phyloP scores from a whole-genome alignment of 495 filamentous ascomycete species.

The Sordaria brevicollis region DNA sequence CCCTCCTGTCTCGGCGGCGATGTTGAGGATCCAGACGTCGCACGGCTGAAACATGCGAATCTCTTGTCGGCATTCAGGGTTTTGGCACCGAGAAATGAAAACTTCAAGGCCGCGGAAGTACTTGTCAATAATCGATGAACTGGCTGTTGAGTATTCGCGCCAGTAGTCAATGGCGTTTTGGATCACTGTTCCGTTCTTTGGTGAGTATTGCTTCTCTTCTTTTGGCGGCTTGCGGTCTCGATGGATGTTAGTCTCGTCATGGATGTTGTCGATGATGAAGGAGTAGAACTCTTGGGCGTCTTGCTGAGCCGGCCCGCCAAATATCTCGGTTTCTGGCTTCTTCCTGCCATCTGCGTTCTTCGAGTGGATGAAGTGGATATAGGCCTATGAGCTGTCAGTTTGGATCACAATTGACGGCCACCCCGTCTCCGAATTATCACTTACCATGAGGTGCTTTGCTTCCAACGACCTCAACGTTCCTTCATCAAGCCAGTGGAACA shows the following conservation, averaged over 20 bases:
- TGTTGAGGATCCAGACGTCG: slow-evolving; percentile 14
- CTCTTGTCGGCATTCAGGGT: slow-evolving; percentile 11
- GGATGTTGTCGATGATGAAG: slow-evolving; percentile 30
- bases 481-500: slow-evolving; percentile 61
- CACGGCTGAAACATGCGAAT: slow-evolving; percentile 14
- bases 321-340: slow-evolving; percentile 6
- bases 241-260: slow-evolving; percentile 29
- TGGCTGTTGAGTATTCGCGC: slow-evolving; percentile 11
- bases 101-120: slow-evolving; percentile 29
- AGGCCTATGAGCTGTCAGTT: slow-evolving; percentile 27
- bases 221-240: slow-evolving; percentile 12
- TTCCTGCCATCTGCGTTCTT: slow-evolving; percentile 4
- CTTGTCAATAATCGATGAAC: slow-evolving; percentile 22
- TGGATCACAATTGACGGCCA: not conserved
- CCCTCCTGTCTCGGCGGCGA: slow-evolving; percentile 1
- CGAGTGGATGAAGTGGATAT: slow-evolving; percentile 23
- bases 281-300: slow-evolving; percentile 32
- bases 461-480: slow-evolving; percentile 44
- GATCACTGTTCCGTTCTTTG: slow-evolving; percentile 12
- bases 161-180: slow-evolving; percentile 20
- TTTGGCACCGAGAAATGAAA: slow-evolving; percentile 15
- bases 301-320: slow-evolving; percentile 32
- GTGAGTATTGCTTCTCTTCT: slow-evolving; percentile 9
- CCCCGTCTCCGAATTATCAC: slow-evolving; percentile 3
- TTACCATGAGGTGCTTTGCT: slow-evolving; percentile 55